These are phyloP conservation scores for Paxillus rubicundulus DNA, from an alignment of 768 basidiomycete genomes.

Conservation along the genomic window DNA sequence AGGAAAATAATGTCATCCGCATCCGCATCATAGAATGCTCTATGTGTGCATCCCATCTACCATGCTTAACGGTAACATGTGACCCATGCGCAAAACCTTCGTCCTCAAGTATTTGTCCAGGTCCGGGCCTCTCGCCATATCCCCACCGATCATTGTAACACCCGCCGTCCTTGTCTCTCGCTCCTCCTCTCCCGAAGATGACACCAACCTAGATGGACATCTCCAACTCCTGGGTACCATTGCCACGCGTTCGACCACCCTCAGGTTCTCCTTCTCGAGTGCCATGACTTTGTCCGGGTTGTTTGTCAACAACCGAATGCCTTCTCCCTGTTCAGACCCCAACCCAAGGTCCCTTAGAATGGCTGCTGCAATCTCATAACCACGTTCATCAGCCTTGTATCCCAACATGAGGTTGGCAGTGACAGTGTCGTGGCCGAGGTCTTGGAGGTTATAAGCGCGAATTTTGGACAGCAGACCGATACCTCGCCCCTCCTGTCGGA, in stretches of 20 bases:
- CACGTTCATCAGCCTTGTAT: slow-evolving; percentile 89
- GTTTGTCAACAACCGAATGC: slow-evolving; percentile 86
- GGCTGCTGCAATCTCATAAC: slow-evolving; percentile 87
- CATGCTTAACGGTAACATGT: slow-evolving; percentile 65
- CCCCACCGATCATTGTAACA: slow-evolving; percentile 78
- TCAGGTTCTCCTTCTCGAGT: slow-evolving; percentile 76
- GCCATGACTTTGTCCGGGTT: slow-evolving; percentile 97
- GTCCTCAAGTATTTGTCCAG: slow-evolving; percentile 94
- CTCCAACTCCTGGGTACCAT: slow-evolving; percentile 95
- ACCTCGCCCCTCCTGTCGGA: slow-evolving; percentile 96
- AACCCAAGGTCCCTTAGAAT: slow-evolving; percentile 88
- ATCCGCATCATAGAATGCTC: neutral
- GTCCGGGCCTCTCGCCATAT: slow-evolving; percentile 75
- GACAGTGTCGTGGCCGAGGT: slow-evolving; percentile 98
- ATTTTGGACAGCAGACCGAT: slow-evolving; percentile 96
- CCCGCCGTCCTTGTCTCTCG: slow-evolving; percentile 47
- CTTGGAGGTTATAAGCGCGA: slow-evolving; percentile 95
- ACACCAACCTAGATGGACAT: slow-evolving; percentile 20
- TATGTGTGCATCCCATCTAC: slow-evolving; percentile 7
- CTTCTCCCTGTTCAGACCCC: slow-evolving; percentile 51
- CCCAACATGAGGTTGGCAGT: slow-evolving; percentile 95
- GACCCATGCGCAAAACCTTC: slow-evolving; percentile 97
- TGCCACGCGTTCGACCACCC: slow-evolving; percentile 77
- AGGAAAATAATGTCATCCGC: no score
- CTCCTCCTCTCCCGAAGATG: slow-evolving; percentile 4